phyloP scores from a whole-genome alignment of 345 rosid species.

The Hypericum perforatum region DNA sequence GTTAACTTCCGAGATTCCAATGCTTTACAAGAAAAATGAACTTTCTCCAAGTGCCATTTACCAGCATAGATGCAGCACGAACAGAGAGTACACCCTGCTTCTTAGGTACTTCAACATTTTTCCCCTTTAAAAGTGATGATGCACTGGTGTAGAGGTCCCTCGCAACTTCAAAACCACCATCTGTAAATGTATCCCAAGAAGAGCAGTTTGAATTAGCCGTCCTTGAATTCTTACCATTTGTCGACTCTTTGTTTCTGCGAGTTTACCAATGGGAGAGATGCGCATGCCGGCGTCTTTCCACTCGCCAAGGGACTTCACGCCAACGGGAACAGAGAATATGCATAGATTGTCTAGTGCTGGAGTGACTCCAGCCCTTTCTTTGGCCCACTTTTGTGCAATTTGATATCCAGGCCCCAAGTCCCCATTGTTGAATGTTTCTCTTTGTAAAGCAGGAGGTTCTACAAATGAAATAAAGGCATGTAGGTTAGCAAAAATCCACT shows the following conservation, averaged over 20 bases:
- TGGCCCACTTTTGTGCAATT: constrained; percentile 57
- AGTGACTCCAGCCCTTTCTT: constrained; percentile 53
- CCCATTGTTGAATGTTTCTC: constrained; percentile 58
- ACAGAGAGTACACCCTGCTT: constrained; percentile 66
- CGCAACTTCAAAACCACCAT: constrained; percentile 38
- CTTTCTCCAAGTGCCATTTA: constrained; percentile 25
- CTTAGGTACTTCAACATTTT: constrained; percentile 45
- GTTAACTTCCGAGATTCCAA: too few relatives aligned
- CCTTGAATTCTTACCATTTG: constrained; percentile 28
- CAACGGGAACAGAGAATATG: constrained; percentile 73
- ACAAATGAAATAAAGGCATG: constrained; percentile 2
- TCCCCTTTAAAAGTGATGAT: constrained; percentile 44
- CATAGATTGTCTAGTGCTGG: constrained; percentile 42
- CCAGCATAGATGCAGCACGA: constrained; percentile 98
- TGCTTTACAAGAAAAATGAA: not conserved
- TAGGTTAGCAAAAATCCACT: too few relatives aligned
- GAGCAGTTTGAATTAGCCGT: constrained; percentile 25
- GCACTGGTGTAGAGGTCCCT: constrained; percentile 49
- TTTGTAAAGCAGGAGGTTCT: constrained; percentile 54
- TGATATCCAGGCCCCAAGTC: constrained; percentile 57
- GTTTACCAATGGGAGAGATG: constrained; percentile 21
- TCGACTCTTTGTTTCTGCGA: constrained; percentile 22
- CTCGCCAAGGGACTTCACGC: constrained; percentile 59
- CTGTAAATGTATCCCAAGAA: constrained; percentile 33
- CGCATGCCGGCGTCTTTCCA: constrained; percentile 22